Percentiles rank a stretch among this genome's conserved stretches.
phyloP scores from a whole-genome alignment of 75 land plant species.

The Isoetes taiwanensis region DNA sequence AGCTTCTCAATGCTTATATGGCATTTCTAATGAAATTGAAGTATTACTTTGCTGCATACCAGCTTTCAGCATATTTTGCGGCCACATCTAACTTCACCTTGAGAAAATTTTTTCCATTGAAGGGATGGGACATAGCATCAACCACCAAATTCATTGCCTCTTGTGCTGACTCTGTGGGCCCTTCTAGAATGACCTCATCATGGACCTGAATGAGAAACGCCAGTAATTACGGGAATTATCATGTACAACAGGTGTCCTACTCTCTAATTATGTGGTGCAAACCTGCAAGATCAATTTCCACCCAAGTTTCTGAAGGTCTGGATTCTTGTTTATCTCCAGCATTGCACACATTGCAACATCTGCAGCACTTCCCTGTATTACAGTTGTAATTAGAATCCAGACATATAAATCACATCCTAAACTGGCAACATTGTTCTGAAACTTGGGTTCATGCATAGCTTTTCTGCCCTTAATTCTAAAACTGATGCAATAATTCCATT shows the following conservation, averaged over 20 bases:
- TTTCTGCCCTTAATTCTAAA: no score
- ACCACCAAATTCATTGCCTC: conserved; percentile 70
- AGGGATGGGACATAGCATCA: conserved; percentile 82
- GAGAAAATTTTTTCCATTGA: conserved; percentile 65
- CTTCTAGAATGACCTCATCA: conserved; percentile 95
- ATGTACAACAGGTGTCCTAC: not conserved
- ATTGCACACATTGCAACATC: conserved; percentile 99
- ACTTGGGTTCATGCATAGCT: no score
- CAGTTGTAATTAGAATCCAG: no score
- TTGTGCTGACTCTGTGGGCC: conserved; percentile 75
- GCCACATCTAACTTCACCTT: conserved; percentile 70
- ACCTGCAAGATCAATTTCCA: conserved; percentile 93
- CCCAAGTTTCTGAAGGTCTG: conserved; percentile 59
- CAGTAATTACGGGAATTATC: conserved; percentile 7
- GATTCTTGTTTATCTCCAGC: conserved; percentile 64
- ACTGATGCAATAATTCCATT: no score
- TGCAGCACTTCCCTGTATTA: conserved; percentile 97
- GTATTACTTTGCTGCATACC: conserved; percentile 94
- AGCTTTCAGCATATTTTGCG: conserved; percentile 72
- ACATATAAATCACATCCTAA: no score
- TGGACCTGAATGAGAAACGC: conserved; percentile 52
- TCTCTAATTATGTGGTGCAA: not conserved
- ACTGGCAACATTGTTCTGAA: no score
- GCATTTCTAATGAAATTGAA: no score
- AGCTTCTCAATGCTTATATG: no score